phyloP scores from a whole-genome alignment of 495 filamentous ascomycete genomes.

The Haplographium delicatum region DNA sequence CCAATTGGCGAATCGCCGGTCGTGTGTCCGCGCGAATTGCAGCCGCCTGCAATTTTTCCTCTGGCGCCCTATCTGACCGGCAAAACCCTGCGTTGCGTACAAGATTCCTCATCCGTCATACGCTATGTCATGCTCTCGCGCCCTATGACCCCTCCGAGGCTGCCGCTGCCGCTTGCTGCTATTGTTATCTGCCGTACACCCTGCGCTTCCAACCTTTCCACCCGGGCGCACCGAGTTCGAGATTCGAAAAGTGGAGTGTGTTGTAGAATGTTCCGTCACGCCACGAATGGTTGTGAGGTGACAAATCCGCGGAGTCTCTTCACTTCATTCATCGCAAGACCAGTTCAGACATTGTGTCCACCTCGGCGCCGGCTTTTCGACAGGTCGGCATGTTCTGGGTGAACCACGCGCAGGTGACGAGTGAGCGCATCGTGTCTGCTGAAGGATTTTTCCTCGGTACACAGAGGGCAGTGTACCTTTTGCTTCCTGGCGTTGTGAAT shows the following conservation, averaged over 20 bases:
- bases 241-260: background rate
- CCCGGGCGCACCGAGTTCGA: background rate
- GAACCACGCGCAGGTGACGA: slow-evolving; percentile 85
- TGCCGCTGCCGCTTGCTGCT: background rate
- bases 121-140: no score
- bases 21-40: no score
- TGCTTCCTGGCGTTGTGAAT: slow-evolving; percentile 93
- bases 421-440: slow-evolving; percentile 88
- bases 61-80: no score
- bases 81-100: no score
- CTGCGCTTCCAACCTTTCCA: background rate
- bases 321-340: background rate
- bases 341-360: slow-evolving; percentile 16
- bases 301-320: background rate
- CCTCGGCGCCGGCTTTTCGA: slow-evolving; percentile 52
- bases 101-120: no score
- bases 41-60: no score
- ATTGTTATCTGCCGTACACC: background rate
- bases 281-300: background rate
- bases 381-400: slow-evolving; percentile 77
- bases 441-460: slow-evolving; percentile 97
- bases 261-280: background rate
- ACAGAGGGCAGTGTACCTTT: slow-evolving; percentile 91
- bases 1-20: no score
- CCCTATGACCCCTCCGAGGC: background rate